A percentile compares a stretch with the other conserved stretches of the same genome.
phyloP scores from a whole-genome alignment of 2,329 filamentous ascomycete genomes.

The Penicillium brasilianum region DNA sequence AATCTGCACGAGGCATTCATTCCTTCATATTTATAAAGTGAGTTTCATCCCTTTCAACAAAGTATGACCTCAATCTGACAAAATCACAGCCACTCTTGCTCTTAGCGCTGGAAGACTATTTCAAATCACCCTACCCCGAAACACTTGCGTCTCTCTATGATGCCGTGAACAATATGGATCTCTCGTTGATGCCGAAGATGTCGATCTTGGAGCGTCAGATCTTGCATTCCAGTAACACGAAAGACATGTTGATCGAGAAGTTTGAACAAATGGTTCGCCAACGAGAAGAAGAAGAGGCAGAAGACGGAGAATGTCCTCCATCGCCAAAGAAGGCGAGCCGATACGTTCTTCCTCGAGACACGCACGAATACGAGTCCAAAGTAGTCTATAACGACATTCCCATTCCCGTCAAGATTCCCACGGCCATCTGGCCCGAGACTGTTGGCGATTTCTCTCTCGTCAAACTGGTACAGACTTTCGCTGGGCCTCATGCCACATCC shows the following conservation, averaged over 20 bases:
- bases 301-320: constrained; percentile 42
- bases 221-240: constrained; percentile 86
- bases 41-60: constrained; percentile 22
- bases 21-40: constrained; percentile 98
- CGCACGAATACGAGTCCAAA: constrained; percentile 95
- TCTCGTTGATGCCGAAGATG: constrained; percentile 87
- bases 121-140: constrained; percentile 85
- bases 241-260: constrained; percentile 96
- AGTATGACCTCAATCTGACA: constrained; percentile 20
- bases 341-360: constrained; percentile 85
- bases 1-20: constrained; percentile 95
- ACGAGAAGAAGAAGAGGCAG: constrained; percentile 63
- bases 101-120: constrained; percentile 93
- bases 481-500: constrained; percentile 77
- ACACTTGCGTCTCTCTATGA: constrained; percentile 88
- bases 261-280: constrained; percentile 93
- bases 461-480: constrained; percentile 95
- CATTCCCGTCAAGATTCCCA: constrained; percentile 94
- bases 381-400: constrained; percentile 96
- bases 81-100: constrained; percentile 75
- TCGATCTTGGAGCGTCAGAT: constrained; percentile 84
- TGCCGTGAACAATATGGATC: constrained; percentile 93
- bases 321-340: constrained; percentile 64
- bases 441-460: constrained; percentile 97
- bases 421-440: constrained; percentile 90